Evolutionary conservation across 495 filamentous ascomycete species (phyloP).

Genomic region (Penicillium soppii): DNA sequence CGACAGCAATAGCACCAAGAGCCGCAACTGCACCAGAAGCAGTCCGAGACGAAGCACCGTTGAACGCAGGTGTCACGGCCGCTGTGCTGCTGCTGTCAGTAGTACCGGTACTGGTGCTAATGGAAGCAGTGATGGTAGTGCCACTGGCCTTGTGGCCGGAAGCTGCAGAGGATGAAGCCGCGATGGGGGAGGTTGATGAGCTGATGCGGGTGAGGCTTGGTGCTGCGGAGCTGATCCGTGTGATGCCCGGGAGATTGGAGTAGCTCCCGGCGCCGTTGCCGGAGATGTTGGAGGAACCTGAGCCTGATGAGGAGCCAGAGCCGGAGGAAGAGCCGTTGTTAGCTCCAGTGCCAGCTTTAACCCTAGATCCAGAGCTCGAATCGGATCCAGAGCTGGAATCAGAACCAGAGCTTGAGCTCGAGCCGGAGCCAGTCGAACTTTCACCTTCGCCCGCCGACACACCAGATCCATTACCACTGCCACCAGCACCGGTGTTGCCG

Average conservation of each 20-base stretch:
- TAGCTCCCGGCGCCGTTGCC: neutral
- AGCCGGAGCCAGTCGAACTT: neutral
- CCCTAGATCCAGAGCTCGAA: neutral
- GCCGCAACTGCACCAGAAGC: neutral
- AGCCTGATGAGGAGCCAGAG: too few relatives aligned
- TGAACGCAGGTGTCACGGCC: neutral
- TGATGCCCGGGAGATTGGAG: neutral
- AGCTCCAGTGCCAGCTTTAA: too few relatives aligned
- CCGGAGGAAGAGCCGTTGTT: neutral
- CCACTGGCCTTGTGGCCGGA: neutral
- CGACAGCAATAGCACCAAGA: neutral
- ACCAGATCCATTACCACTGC: neutral
- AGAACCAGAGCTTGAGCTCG: neutral
- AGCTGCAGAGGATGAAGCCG: neutral
- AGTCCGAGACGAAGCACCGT: slow-evolving; percentile 1
- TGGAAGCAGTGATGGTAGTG: neutral
- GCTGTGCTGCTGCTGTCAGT: slow-evolving; percentile 1
- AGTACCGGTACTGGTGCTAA: neutral
- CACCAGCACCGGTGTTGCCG: neutral
- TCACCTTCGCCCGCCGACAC: neutral
- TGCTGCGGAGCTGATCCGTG: neutral
- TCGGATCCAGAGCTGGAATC: neutral
- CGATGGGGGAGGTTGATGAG: neutral
- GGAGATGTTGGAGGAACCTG: neutral
- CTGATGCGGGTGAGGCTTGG: neutral